These are phyloP conservation scores for Chlorella variabilis DNA, from an alignment of 163 green algal species.

Conservation along the genomic window DNA sequence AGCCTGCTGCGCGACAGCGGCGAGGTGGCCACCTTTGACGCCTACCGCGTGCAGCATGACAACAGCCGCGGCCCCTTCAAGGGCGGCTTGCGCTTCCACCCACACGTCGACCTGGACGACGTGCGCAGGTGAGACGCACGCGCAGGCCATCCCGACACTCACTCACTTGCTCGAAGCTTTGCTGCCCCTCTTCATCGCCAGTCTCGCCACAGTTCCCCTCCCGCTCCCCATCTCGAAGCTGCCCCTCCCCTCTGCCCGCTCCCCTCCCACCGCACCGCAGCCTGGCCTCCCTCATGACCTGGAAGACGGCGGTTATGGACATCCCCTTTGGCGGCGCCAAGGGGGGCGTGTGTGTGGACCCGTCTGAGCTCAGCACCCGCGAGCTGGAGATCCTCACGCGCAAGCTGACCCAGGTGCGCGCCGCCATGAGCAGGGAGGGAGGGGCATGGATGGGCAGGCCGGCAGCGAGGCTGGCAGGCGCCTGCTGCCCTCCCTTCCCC, in stretches of 20 bases:
- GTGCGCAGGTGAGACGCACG: conserved; percentile 79
- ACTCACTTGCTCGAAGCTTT: no score
- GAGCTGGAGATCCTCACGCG: conserved; percentile 92
- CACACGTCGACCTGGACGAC: conserved; percentile 91
- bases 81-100: conserved; percentile 87
- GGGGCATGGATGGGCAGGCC: neutral
- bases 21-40: conserved; percentile 80
- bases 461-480: neutral
- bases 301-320: conserved; percentile 97
- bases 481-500: no score
- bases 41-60: conserved; percentile 91
- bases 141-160: no score
- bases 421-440: no score
- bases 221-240: no score
- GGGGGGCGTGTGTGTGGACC: conserved; percentile 83
- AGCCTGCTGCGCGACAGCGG: conserved; percentile 78
- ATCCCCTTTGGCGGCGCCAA: conserved; percentile 92
- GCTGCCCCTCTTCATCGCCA: no score
- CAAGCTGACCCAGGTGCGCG: conserved; percentile 83
- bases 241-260: no score
- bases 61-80: conserved; percentile 93
- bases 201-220: no score
- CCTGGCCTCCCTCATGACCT: conserved; percentile 95
- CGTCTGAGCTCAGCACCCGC: conserved; percentile 71
- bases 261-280: no score